Percentiles rank a stretch among this genome's conserved stretches.
Evolutionary conservation across 441 rosid genomes (phyloP).

Genomic region (Adansonia madagascariensis): DNA sequence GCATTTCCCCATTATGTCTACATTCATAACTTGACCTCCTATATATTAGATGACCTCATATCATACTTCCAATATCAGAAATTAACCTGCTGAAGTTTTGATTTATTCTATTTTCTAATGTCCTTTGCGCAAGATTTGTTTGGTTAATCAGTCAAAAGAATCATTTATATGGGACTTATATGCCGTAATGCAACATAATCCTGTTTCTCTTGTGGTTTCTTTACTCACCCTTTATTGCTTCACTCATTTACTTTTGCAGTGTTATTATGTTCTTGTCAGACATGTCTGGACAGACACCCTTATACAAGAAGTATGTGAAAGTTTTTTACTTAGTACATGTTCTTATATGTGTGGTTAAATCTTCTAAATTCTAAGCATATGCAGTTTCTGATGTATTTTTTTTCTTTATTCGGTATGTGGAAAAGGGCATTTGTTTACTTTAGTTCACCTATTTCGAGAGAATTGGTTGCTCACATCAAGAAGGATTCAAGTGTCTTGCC

Average conservation of each 20-base stretch:
- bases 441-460: constrained; percentile 87
- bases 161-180: background rate
- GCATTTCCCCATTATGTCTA: background rate
- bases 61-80: constrained; percentile 8
- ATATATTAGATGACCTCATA: background rate
- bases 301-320: constrained; percentile 82
- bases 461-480: constrained; percentile 78
- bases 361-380: constrained; percentile 17
- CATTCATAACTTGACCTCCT: background rate
- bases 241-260: constrained; percentile 46
- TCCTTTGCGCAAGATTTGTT: background rate
- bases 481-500: constrained; percentile 77
- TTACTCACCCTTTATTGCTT: constrained; percentile 3
- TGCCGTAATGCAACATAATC: background rate
- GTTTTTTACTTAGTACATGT: background rate
- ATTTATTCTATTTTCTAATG: background rate
- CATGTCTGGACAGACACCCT: constrained; percentile 87
- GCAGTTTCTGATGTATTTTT: constrained; percentile 30
- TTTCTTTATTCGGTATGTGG: constrained; percentile 31
- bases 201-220: background rate
- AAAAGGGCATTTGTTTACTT: constrained; percentile 95
- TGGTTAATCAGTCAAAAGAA: background rate
- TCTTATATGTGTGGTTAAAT: background rate
- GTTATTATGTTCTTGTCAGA: constrained; percentile 82
- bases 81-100: background rate